Evolutionary conservation across 768 basidiomycete genomes (phyloP), one percentile per base, ranked within the genome.

Genomic region (Tephrocybe sp.): DNA sequence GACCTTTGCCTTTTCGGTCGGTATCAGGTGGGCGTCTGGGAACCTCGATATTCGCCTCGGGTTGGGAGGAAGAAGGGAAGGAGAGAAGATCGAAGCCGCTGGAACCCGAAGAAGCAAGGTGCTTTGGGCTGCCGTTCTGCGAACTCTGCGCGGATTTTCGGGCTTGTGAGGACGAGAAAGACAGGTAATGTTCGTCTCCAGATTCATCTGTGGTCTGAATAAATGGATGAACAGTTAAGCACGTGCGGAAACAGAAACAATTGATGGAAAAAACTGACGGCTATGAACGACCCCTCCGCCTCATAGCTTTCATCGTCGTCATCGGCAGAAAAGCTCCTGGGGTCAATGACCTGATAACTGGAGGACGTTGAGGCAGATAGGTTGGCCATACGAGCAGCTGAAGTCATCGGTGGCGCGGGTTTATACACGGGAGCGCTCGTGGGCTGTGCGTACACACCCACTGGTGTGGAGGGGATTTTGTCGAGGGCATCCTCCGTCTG

Each of bases 341-440:
- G 72, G 54, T 72, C 71, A 35, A 78, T 74, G 30, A 76, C 63
- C 11, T 71, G 73, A 59, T 76, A 78, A 55, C 68, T 71, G 7
- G 68, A 70, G 19, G 67, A 61, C 6, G 72, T 71, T 6, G 68
- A 70, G 31, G 67, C 60, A 8, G 72, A 72, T 49, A 60, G 56
- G 56, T 71, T 76, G 44, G 65, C 59, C 2, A 65, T 61, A 46
- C 70, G 65, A 30, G 69, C 65, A 26, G 66, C 64, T 35, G 64
- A 61, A 10, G 69, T 69, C 16, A 72, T 60, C 17, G 69, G 64
- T 14, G 68, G 65, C 16, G 62, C 55, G 22, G 54, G 41, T 46
- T 62, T 48, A 50, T 61, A 49, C n/a, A 54, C 30, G 45, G 59
- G 46, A 26, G 46, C 42, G 38, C 50, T 55, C 48, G 57, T 59